Evolutionary conservation across 1,139 yeast species (phyloP).

Genomic region (Nakaseomyces nivariensis): DNA sequence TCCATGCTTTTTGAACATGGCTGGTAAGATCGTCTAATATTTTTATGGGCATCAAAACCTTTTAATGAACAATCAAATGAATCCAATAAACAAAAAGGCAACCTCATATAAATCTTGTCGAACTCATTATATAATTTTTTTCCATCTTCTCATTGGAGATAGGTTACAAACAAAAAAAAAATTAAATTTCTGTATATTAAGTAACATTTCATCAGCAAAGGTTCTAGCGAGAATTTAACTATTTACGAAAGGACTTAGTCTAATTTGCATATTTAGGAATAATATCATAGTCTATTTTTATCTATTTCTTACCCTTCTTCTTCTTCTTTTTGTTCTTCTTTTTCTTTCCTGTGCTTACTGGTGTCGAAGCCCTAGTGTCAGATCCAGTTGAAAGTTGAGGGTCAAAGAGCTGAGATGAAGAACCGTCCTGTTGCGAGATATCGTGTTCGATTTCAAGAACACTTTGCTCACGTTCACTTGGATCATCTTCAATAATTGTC

Average conservation of each 20-base stretch:
- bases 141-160: not conserved
- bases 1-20: conserved; percentile 89
- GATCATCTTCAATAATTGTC: conserved; percentile 57
- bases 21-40: conserved; percentile 33
- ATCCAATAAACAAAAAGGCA: too few species aligned
- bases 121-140: not conserved
- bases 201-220: not conserved
- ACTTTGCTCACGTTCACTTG: conserved; percentile 4
- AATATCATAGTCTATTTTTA: not conserved
- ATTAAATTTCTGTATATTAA: not conserved
- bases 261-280: not conserved
- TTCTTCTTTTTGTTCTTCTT: conserved; percentile 3
- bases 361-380: conserved; percentile 1
- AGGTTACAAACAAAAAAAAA: not conserved
- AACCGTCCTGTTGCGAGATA: not conserved
- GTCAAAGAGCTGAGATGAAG: not conserved
- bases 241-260: not conserved
- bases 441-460: not conserved
- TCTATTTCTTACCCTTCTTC: conserved; percentile 1
- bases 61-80: not conserved
- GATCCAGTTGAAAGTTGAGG: not conserved
- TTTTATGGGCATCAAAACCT: too few species aligned
- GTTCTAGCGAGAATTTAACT: not conserved
- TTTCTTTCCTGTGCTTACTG: not conserved
- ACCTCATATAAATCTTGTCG: not conserved